Evolutionary conservation across 106 monocot genomes (phyloP).

Genomic region (Dendrobium nobile): DNA sequence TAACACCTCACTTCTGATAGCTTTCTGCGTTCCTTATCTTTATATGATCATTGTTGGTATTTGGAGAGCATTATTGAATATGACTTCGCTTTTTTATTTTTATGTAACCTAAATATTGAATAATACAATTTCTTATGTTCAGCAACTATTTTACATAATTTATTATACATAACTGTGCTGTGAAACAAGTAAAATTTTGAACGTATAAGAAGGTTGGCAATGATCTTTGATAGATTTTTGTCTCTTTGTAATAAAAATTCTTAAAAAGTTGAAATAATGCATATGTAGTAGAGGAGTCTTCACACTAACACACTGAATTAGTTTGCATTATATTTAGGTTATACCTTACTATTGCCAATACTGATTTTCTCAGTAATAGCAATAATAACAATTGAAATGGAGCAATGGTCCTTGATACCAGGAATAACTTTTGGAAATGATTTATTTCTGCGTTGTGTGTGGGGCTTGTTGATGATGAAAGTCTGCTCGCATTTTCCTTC

Average conservation of each 20-base stretch:
- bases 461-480: not conserved
- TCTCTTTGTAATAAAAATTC: not conserved
- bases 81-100: not conserved
- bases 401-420: not conserved
- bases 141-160: not conserved
- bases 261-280: not conserved
- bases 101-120: not conserved
- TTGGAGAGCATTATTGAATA: not conserved
- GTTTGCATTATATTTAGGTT: not conserved
- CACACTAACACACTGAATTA: not conserved
- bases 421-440: not conserved
- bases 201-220: not conserved
- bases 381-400: not conserved
- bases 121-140: not conserved
- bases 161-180: not conserved
- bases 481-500: not conserved
- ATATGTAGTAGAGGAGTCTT: not conserved
- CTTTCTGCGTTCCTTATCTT: not conserved
- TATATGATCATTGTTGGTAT: not conserved
- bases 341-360: not conserved
- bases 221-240: not conserved
- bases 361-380: not conserved
- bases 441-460: not conserved
- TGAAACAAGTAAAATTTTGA: not conserved
- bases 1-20: not conserved